Conservation (phyloP, 202 grass and related monocot genomes). For the Elaeis oleifera region DNA sequence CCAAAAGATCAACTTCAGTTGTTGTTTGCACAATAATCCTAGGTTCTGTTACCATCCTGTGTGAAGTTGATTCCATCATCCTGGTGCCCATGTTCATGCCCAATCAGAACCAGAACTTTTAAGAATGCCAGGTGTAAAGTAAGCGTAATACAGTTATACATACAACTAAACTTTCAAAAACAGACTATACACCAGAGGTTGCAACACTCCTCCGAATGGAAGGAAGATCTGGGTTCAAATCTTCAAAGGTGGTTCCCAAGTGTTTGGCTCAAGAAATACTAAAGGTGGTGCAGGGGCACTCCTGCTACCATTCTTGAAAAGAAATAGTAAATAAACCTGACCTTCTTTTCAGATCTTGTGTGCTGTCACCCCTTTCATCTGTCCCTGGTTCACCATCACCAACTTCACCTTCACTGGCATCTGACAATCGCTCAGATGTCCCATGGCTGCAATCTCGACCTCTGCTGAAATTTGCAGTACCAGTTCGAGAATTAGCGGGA, state of each 20-base stretch:
- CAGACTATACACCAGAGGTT: too few species aligned
- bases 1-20: conserved; percentile 77
- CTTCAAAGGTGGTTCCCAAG: too few species aligned
- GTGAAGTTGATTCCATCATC: conserved; percentile 26
- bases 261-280: too few species aligned
- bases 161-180: too few species aligned
- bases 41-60: conserved; percentile 46
- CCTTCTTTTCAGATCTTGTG: conserved; percentile 8
- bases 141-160: background rate
- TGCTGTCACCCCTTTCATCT: background rate
- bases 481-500: conserved; percentile 11
- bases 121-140: background rate
- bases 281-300: too few species aligned
- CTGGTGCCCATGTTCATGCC: conserved; percentile 25
- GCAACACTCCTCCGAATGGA: too few species aligned
- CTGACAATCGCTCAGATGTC: background rate
- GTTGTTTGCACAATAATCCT: conserved; percentile 76
- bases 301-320: background rate
- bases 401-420: background rate
- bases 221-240: too few species aligned
- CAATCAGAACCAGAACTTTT: background rate
- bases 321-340: background rate
- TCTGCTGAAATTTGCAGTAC: background rate
- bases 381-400: background rate
- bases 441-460: background rate